Evolutionary conservation across 2,329 filamentous ascomycete genomes (phyloP), one percentile per base, ranked within the genome.

Genomic region (Hymenoscyphus infarciens): DNA sequence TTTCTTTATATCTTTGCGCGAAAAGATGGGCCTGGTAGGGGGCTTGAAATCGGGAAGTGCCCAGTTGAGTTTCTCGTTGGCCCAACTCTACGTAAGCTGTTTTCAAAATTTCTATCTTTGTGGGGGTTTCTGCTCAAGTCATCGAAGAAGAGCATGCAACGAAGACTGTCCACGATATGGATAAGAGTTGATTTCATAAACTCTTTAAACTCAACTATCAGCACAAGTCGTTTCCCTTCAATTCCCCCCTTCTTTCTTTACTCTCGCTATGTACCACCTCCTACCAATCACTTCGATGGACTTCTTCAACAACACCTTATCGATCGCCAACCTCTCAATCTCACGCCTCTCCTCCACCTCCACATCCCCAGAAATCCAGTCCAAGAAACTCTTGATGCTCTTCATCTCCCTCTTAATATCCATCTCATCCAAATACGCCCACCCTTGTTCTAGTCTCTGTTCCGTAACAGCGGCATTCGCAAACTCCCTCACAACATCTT

Each of bases 321-420:
- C 56, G 45, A 67, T 29, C 2, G n/a, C 31, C 52, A 62, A 16
- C 13, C 61, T 42, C 35, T 62, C 25, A 45, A 67, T 65, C 16
- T 16, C 33, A 6, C n/a, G 53, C 42, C 22, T 60, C 35, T 67
- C 65, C 38, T 67, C 65, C 27, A 42, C 57, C 56, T 56, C 45
- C 10, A 69, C 61, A 66, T 70, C 68, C 1, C 60, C 42, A 11
- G 22, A 15, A 7, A 70, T 31, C 68, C 68, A 70, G 8, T 60
- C 57, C 38, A 65, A 25, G 33, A 66, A 67, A n/a, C 8, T 52
- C 2, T 27, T 25, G 1, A 57, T 52, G 1, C 27, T 60, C 22
- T 58, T 63, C 56, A 53, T 62, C 58, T 61, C 55, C 13, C 58
- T 62, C 33, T 53, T n/a, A 1, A 64, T 64, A 2, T 60, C 59